Base-by-base conservation (phyloP, 1,284 basidiomycete species). In the Papiliotrema nemorosa region DNA sequence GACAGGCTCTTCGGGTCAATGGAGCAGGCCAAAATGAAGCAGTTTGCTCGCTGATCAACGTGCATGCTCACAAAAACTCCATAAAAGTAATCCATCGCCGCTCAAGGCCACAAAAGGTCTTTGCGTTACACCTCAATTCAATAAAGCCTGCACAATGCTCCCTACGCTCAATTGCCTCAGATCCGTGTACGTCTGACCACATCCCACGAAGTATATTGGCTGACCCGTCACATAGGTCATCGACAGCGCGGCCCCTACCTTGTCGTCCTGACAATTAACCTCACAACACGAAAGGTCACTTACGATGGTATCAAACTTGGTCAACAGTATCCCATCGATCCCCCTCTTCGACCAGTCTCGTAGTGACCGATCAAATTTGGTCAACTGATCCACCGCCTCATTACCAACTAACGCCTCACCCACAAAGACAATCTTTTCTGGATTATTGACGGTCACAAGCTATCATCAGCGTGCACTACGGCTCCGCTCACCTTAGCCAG, bases 211-310 rank as follows among this genome's bases (percentile, higher is more conserved):
- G 24, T 96, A 80, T 72, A 97, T 96, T 10, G 92, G 92, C 68
- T 96, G 91, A 20, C 92, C 91, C 3, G 92, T 97, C 38, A 94
- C 89, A 73, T 94, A 96, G 36, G 92, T 94, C 93, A 97, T 97
- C 3, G 89, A 93, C 47, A 97, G 78, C 10, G 92, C 93, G 2
- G 92, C 92, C 35, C 92, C 92, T 47, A 97, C 92, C 86, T 94
- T 72, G 35, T 67, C 67, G 59, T 75, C 59, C 63, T 70, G 57
- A 36, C 50, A n/a, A 6, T 35, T 22, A 22, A 14, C 10, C 18
- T 12, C 2, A 3, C n/a, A 27, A 18, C 27, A 9, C 20, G 21
- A 34, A 27, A 37, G 1, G 34, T 12, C 0, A 69, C 72, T 64
- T 51, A 72, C 74, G 50, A 97, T 93, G 0, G 92, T 97, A 70